phyloP scores from a whole-genome alignment of 352 stramenopile genomes.

The Globisporangium nodosum region DNA sequence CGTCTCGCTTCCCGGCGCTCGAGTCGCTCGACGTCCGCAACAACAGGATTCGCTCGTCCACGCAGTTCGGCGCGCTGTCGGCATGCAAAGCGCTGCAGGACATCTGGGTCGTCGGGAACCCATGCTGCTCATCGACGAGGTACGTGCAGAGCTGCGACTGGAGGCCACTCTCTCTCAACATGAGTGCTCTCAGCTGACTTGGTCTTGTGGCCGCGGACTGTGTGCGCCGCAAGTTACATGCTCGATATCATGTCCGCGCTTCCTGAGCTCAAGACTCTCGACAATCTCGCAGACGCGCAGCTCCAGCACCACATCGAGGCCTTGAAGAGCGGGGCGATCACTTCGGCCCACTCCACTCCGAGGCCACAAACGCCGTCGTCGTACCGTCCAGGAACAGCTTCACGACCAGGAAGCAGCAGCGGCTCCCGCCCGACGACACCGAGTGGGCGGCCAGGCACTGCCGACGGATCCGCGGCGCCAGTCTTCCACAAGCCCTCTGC shows the following conservation, averaged over 20 bases:
- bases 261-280: slow-evolving; percentile 56
- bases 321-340: slow-evolving; percentile 33
- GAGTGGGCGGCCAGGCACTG: slow-evolving; percentile 26
- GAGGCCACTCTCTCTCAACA: no score
- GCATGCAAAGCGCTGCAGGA: slow-evolving; percentile 36
- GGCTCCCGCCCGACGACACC: slow-evolving; percentile 21
- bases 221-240: slow-evolving; percentile 32
- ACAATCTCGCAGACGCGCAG: slow-evolving; percentile 44
- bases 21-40: slow-evolving; percentile 73
- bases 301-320: slow-evolving; percentile 38
- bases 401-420: slow-evolving; percentile 27
- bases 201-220: no score
- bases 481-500: slow-evolving; percentile 47
- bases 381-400: slow-evolving; percentile 21
- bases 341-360: slow-evolving; percentile 16
- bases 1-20: slow-evolving; percentile 34
- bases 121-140: slow-evolving; percentile 50
- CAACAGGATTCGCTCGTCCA: slow-evolving; percentile 33
- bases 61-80: slow-evolving; percentile 15
- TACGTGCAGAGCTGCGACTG: slow-evolving; percentile 6
- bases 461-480: slow-evolving; percentile 21
- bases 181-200: no score
- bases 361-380: slow-evolving; percentile 34
- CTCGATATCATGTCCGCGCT: slow-evolving; percentile 35
- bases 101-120: slow-evolving; percentile 67